Conservation (phyloP, 257 asterid species). For the Solanum habrochaites region DNA sequence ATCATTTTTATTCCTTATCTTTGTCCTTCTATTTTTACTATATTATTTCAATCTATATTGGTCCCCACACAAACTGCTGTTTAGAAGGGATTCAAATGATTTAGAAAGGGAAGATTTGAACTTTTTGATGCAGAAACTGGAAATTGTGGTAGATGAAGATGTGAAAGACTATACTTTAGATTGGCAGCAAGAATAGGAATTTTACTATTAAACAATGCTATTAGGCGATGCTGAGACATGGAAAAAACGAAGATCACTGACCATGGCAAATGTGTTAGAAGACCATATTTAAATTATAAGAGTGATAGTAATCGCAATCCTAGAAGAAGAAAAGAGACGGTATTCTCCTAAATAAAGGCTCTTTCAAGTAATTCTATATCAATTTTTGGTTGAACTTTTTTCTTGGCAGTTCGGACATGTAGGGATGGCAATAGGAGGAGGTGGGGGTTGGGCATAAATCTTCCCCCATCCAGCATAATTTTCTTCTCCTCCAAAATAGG, state of each 20-base stretch:
- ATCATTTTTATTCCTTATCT: not conserved
- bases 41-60: not conserved
- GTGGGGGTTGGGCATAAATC: not conserved
- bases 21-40: not conserved
- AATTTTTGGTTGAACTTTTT: not conserved
- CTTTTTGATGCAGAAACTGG: not conserved
- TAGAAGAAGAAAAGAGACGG: not conserved
- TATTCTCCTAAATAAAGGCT: not conserved
- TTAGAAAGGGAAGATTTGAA: not conserved
- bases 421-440: not conserved
- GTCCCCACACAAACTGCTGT: not conserved
- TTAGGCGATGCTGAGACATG: not conserved
- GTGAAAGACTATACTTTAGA: not conserved
- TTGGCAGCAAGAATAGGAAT: not conserved
- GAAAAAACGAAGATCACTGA: not conserved
- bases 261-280: not conserved
- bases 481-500: not conserved
- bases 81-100: not conserved
- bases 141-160: not conserved
- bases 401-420: not conserved
- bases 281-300: not conserved
- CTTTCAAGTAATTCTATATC: not conserved
- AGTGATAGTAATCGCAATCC: not conserved
- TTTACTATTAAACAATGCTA: not conserved
- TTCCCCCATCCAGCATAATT: not conserved